Evolutionary conservation across 2,329 filamentous ascomycete species (phyloP), one percentile per base, ranked within the genome.

Genomic region (Botrytis byssoidea): DNA sequence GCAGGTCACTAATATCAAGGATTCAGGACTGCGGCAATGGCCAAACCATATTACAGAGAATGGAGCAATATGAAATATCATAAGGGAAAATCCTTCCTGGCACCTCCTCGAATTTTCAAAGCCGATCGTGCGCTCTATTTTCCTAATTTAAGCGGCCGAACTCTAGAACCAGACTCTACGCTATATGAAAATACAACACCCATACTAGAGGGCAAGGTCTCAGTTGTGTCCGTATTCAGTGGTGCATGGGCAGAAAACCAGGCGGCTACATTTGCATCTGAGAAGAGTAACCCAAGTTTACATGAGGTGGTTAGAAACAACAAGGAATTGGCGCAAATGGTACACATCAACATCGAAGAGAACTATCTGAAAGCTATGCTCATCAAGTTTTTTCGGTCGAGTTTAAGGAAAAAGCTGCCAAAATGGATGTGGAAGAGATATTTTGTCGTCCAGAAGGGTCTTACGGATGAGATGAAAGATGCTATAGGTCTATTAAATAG

Each of bases 1-100:
- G 18, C 22, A 67, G 20, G 22, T 18, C 4, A 71, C 64, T 72
- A 70, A 78, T 74, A 37, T 70, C 40, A 42, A 68, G 22, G 35
- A 79, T 77, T 6, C 6, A 93, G 91, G 71, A 93, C 93, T 63
- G 87, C 89, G 77, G 90, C 94, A 82, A 91, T 97, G 80, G 86
- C 91, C 32, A 93, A 93, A 74, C 95, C 95, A 3, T 99, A 99
- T 83, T 99, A 97, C 85, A 92, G 94, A 82, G 95, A 99, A 86
- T 98, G 94, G 92, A 89, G 89, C 74, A 96, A 97, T 83, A 88
- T 98, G 83, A 86, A 87, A 70, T 88, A 91, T 77, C 91, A 96
- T 83, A 90, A 94, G 79, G 96, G 96, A 80, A 99, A 99, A 83
- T 94, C 94, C 37, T 99, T 98, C 84, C 85, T 95, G 70, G 91